Conservation (phyloP, 495 filamentous ascomycete species). For the Talaromyces liani region DNA sequence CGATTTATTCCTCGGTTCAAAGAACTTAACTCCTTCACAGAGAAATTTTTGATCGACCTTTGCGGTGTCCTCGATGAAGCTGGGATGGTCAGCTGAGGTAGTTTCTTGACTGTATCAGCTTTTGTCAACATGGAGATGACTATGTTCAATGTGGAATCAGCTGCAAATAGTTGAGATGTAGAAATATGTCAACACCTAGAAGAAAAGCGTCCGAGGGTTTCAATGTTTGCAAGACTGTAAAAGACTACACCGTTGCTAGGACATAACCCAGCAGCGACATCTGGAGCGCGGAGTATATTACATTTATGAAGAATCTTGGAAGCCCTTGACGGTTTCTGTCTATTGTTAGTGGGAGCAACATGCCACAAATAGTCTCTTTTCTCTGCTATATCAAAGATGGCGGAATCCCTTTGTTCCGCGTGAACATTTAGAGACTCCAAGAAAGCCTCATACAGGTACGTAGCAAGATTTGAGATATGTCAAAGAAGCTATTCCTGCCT, state of each 20-base stretch:
- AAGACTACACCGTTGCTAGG: background rate
- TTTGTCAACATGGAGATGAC: background rate
- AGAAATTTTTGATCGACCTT: background rate
- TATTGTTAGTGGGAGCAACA: background rate
- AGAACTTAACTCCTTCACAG: background rate
- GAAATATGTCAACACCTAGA: background rate
- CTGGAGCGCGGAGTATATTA: background rate
- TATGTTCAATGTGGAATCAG: background rate
- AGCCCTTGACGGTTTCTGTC: background rate
- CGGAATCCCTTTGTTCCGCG: background rate
- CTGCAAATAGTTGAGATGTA: background rate
- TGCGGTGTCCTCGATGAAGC: background rate
- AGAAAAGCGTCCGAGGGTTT: background rate
- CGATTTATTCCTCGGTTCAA: background rate
- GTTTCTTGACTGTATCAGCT: background rate
- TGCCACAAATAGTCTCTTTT: background rate
- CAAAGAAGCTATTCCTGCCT: background rate
- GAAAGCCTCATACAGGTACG: background rate
- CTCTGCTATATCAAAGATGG: background rate
- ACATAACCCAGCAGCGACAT: background rate
- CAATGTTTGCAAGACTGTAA: background rate
- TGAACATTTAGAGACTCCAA: background rate
- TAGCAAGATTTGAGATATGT: background rate
- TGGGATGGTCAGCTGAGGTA: background rate
- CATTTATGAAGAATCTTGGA: background rate